Conservation (phyloP, 1,284 basidiomycete genomes). For the Malassezia obtusa region DNA sequence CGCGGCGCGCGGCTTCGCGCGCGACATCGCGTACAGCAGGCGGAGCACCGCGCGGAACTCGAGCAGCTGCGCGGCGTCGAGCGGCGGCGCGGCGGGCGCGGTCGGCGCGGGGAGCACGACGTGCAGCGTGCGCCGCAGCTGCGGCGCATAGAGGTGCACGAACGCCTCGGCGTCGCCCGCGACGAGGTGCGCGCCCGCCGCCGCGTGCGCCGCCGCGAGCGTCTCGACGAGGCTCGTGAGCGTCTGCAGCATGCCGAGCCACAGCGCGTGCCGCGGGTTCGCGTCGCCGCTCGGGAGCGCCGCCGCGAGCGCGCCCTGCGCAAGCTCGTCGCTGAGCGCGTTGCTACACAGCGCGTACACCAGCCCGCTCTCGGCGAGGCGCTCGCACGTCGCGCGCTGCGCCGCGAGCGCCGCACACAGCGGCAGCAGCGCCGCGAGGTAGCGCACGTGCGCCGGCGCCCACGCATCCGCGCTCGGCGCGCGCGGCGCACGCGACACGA, state of each 20-base stretch:
- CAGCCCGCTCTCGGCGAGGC: slow-evolving; percentile 71
- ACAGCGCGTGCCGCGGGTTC: slow-evolving; percentile 66
- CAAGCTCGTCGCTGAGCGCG: slow-evolving; percentile 63
- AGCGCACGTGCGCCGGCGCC: slow-evolving; percentile 2
- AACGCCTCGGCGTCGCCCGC: slow-evolving; percentile 75
- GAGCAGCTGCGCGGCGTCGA: slow-evolving; percentile 28
- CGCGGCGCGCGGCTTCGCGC: slow-evolving; percentile 16
- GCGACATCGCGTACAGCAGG: slow-evolving; percentile 25
- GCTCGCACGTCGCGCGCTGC: slow-evolving; percentile 66
- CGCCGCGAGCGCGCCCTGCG: slow-evolving; percentile 63
- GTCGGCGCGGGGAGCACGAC: slow-evolving; percentile 55
- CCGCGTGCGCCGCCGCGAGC: slow-evolving; percentile 46
- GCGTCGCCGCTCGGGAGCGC: slow-evolving; percentile 60
- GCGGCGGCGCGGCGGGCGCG: not conserved
- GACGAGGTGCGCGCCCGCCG: slow-evolving; percentile 61
- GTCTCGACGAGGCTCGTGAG: slow-evolving; percentile 62
- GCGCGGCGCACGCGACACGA: slow-evolving; percentile 4
- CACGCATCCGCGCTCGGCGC: not conserved
- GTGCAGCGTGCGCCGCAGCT: slow-evolving; percentile 64
- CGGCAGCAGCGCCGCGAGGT: slow-evolving; percentile 56
- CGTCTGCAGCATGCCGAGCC: slow-evolving; percentile 74
- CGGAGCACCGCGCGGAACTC: slow-evolving; percentile 26
- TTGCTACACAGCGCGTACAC: slow-evolving; percentile 74
- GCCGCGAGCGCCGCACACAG: slow-evolving; percentile 79
- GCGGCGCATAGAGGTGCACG: slow-evolving; percentile 70